These are phyloP conservation scores for Tetracladium maxilliforme DNA, from an alignment of 2,329 filamentous ascomycete genomes.

Conservation along the genomic window DNA sequence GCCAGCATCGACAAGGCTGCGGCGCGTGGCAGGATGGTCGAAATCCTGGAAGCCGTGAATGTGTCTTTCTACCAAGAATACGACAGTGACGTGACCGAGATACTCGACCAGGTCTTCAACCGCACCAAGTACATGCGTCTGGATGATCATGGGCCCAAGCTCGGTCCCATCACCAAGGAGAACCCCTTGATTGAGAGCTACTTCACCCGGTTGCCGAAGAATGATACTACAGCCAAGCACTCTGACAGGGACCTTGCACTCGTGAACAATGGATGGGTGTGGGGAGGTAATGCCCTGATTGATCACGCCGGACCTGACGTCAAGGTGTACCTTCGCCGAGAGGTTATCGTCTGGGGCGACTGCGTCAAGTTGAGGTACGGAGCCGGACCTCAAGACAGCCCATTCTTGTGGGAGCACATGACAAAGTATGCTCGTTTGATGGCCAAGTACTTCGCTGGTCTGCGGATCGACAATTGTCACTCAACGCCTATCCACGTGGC, in stretches of 20 bases:
- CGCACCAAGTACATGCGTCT: conserved; percentile 88
- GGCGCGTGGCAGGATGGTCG: conserved; percentile 37
- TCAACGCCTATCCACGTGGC: conserved; percentile 91
- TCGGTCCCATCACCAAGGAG: conserved; percentile 61
- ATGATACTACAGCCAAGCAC: conserved; percentile 64
- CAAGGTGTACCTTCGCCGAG: conserved; percentile 82
- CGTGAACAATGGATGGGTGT: conserved; percentile 97
- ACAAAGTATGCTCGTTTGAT: conserved; percentile 80
- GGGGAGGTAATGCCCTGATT: conserved; percentile 86
- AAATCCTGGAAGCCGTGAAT: conserved; percentile 72
- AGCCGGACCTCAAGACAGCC: conserved; percentile 63
- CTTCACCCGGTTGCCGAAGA: conserved; percentile 77
- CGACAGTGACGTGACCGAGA: conserved; percentile 66
- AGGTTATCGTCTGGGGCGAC: conserved; percentile 97
- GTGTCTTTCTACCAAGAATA: conserved; percentile 86
- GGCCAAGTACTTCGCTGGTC: conserved; percentile 88
- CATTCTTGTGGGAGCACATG: conserved; percentile 94
- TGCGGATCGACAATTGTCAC: conserved; percentile 96
- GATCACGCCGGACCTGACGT: conserved; percentile 88
- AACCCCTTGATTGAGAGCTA: conserved; percentile 86
- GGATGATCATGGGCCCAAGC: conserved; percentile 81
- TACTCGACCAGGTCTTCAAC: conserved; percentile 84
- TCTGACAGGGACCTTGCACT: conserved; percentile 64
- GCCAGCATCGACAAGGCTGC: conserved; percentile 32
- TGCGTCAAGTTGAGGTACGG: conserved; percentile 96